Evolutionary conservation across 2,329 filamentous ascomycete genomes (phyloP), one percentile per base, ranked within the genome.

Genomic region (Botrytis fragariae): DNA sequence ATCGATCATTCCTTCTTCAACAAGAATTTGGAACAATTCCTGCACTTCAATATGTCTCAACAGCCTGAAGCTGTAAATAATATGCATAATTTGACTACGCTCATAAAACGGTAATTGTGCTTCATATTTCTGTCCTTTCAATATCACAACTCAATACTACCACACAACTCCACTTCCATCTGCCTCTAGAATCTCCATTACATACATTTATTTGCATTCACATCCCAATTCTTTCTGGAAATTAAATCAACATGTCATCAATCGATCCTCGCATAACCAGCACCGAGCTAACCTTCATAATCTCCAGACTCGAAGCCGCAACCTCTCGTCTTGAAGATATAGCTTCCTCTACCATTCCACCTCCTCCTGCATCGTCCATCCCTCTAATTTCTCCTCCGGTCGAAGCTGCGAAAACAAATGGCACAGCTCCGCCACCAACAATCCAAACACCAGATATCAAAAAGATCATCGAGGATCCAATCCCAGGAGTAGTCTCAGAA

Each of bases 281-380:
- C 51, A 74, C 67, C 51, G 76, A 79, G 74, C 80, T 81, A 74
- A 79, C 77, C 73, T 61, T 77, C 73, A 75, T 81, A 45, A 81
- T 86, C 73, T 77, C 77, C 82, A 99, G 96, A 85, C 92, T 99
- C 79, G 96, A 99, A 87, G 96, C 96, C 82, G 96, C 96, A 57
- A 99, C 96, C 70, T 96, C 94, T 76, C 91, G 96, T 74, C 90
- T 99, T 73, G 96, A 99, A 85, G 96, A 99, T 83, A 97, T 99
- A 80, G 95, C 96, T 63, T 90, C 93, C 77, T 92, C 93, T 25
- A 89, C 88, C 72, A 85, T 89, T 77, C 91, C 92, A 77, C 82
- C 92, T 77, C 82, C 87, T 54, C 12, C 51, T 29, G 16, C 51
- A 18, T 57, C 51, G 9, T 57, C 51, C n/a, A 57, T 57, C 51